Percentiles rank a stretch among this genome's conserved stretches.
phyloP scores from a whole-genome alignment of 2,329 filamentous ascomycete species.

The Falciphora oryzae region DNA sequence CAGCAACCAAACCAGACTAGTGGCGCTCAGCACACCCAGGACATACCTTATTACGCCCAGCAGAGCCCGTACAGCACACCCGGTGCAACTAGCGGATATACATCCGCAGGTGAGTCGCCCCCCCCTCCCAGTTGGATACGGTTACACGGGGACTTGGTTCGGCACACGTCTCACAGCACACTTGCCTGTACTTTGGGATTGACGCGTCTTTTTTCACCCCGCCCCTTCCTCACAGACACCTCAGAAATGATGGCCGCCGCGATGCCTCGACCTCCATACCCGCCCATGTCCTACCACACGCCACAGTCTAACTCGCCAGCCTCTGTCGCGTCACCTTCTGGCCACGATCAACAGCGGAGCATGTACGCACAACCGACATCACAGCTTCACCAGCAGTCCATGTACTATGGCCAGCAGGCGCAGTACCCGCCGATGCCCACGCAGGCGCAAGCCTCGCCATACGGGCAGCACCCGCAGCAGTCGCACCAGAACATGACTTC shows the following conservation, averaged over 20 bases:
- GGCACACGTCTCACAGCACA: not conserved
- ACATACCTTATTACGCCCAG: slow-evolving; percentile 72
- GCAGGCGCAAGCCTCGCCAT: slow-evolving; percentile 55
- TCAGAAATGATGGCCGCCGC: slow-evolving; percentile 63
- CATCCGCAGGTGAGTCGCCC: slow-evolving; percentile 68
- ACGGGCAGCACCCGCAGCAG: slow-evolving; percentile 52
- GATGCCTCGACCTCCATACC: slow-evolving; percentile 74
- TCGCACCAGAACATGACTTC: slow-evolving; percentile 56
- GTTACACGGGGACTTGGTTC: slow-evolving; percentile 1
- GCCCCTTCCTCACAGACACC: slow-evolving; percentile 37
- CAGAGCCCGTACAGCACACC: slow-evolving; percentile 78
- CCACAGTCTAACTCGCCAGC: slow-evolving; percentile 93
- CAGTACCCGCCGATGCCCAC: slow-evolving; percentile 62
- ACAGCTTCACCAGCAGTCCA: slow-evolving; percentile 71
- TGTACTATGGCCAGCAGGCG: slow-evolving; percentile 66
- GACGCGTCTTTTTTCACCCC: slow-evolving; percentile 10
- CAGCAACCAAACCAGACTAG: slow-evolving; percentile 58
- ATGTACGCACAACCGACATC: slow-evolving; percentile 77
- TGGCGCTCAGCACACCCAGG: slow-evolving; percentile 57
- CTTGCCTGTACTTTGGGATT: slow-evolving; percentile 3
- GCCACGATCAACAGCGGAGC: slow-evolving; percentile 82
- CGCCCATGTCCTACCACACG: slow-evolving; percentile 85
- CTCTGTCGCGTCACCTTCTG: slow-evolving; percentile 82
- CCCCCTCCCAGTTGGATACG: slow-evolving; percentile 8
- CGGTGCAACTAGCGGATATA: slow-evolving; percentile 76